phyloP scores from a whole-genome alignment of 352 stramenopile genomes.

The Pythium phragmitis region DNA sequence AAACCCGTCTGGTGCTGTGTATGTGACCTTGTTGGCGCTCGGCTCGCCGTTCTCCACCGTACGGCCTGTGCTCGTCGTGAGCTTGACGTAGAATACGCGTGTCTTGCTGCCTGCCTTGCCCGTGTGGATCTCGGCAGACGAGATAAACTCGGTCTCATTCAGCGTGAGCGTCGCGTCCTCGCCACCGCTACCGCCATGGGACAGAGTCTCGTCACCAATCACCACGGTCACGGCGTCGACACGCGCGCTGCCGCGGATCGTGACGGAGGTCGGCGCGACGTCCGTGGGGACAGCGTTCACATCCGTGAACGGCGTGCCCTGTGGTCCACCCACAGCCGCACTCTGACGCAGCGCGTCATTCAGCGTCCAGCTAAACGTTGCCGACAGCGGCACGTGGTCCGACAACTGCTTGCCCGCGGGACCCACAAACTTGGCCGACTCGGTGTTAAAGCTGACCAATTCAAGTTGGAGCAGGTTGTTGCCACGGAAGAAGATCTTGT shows the following conservation, averaged over 20 bases:
- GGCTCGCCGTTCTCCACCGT: conserved; percentile 34
- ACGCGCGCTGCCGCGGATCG: conserved; percentile 31
- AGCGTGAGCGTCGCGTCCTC: conserved; percentile 37
- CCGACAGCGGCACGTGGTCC: conserved; percentile 50
- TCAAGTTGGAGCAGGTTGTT: conserved; percentile 32
- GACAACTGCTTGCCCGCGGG: conserved; percentile 35
- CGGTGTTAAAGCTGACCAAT: conserved; percentile 39
- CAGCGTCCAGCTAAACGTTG: conserved; percentile 39
- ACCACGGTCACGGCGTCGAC: conserved; percentile 45
- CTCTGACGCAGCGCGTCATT: conserved; percentile 33
- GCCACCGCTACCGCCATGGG: conserved; percentile 43
- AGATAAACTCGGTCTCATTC: conserved; percentile 40
- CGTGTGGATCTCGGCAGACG: conserved; percentile 44
- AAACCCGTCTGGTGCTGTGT: conserved; percentile 36
- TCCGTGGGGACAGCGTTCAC: conserved; percentile 28
- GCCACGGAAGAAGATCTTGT: conserved; percentile 61
- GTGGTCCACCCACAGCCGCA: conserved; percentile 36
- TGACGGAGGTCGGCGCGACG: conserved; percentile 34
- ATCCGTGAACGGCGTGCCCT: conserved; percentile 41
- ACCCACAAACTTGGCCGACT: conserved; percentile 40
- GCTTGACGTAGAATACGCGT: conserved; percentile 46
- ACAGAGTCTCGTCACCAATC: conserved; percentile 22
- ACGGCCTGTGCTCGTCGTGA: conserved; percentile 36
- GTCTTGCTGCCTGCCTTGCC: conserved; percentile 40
- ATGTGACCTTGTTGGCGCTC: conserved; percentile 29